A percentile compares a stretch with the other conserved stretches of the same genome.
Evolutionary conservation across 768 basidiomycete species (phyloP).

Genomic region (Panus rudis): DNA sequence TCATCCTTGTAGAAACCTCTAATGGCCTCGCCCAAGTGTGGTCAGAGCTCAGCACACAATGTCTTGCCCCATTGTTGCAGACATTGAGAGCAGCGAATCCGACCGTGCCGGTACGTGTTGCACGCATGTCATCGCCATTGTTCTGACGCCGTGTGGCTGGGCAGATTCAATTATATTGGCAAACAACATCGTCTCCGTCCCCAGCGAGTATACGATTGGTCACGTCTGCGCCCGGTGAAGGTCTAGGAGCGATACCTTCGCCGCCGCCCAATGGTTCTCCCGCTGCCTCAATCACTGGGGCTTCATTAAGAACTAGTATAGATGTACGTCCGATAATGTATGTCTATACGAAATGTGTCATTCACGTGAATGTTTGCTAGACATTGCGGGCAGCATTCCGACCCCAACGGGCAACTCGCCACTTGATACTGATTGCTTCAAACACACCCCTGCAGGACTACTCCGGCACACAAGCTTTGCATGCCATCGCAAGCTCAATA

Average conservation of each 20-base stretch:
- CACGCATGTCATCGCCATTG: background rate
- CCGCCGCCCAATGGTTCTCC: too few species aligned
- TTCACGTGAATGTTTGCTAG: too few species aligned
- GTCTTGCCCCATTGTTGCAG: conserved; percentile 20
- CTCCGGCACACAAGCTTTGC: conserved; percentile 11
- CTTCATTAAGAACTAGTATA: too few species aligned
- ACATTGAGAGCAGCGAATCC: conserved; percentile 17
- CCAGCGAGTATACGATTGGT: too few species aligned
- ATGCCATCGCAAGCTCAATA: background rate
- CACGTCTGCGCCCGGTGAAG: too few species aligned
- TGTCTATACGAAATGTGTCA: too few species aligned
- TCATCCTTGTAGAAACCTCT: conserved; percentile 25
- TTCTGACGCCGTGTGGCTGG: conserved; percentile 2
- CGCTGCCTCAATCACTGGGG: too few species aligned
- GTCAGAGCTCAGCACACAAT: conserved; percentile 18
- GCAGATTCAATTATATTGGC: conserved; percentile 21
- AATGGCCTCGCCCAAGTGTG: conserved; percentile 17
- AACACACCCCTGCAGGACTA: conserved; percentile 33
- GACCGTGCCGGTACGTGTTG: conserved; percentile 16
- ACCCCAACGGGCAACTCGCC: conserved; percentile 28
- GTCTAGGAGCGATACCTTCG: too few species aligned
- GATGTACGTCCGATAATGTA: too few species aligned
- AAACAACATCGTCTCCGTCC: conserved; percentile 15
- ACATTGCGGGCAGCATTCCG: background rate
- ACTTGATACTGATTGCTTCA: conserved; percentile 51